Base-by-base conservation (phyloP, 108 stramenopile genomes). In the Chaetoceros tenuissimus region DNA sequence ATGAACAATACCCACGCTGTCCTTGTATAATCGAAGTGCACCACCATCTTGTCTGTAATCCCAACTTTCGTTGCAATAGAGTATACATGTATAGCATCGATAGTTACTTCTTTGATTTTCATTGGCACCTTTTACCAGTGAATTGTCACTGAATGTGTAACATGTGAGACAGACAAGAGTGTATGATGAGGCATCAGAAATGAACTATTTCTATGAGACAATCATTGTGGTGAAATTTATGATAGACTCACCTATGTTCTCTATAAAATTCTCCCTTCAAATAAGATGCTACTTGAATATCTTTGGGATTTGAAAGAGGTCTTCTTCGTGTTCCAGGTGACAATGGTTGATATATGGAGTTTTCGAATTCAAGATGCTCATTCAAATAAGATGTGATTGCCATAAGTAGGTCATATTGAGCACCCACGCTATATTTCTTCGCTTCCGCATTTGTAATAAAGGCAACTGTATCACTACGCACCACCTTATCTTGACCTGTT, bases 21-120 rank as follows among this genome's bases (percentile, higher is more conserved):
- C 44, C 13, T 16, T 48, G 28, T 64, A 76, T 1, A 76, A 44
- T 8, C 75, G 57, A 34, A 76, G 67, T 19, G 64, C 60, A 1
- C 75, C 75, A 10, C 75, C 75, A 48, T 67, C 62, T 2, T 18
- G 17, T 24, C 23, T 28, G 24, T 2, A 20, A 40, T 40, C 34
- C 70, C 70, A 72, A 22, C 55, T 62, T 0, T 76, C 75, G 24
- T 76, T 76, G 55, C 59, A 62, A 49, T 74, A 74, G 43, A 76
- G 23, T 25, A 76, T 76, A 24, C 31, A 26, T 10, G 75, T 76
- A 47, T 50, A 62, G 43, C 21, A 28, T 1, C 75, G 66, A 48
- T 31, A 75, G 57, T 71, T 75, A 2, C 24, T 29, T 27, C 69
- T 23, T 10, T 26, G 7, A 2, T 59, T 18, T 24, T 59, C 0